Evolutionary conservation across 805 yeast genomes (phyloP), one percentile per base, ranked within the genome.

Genomic region (Nakazawaea wyomingensis): DNA sequence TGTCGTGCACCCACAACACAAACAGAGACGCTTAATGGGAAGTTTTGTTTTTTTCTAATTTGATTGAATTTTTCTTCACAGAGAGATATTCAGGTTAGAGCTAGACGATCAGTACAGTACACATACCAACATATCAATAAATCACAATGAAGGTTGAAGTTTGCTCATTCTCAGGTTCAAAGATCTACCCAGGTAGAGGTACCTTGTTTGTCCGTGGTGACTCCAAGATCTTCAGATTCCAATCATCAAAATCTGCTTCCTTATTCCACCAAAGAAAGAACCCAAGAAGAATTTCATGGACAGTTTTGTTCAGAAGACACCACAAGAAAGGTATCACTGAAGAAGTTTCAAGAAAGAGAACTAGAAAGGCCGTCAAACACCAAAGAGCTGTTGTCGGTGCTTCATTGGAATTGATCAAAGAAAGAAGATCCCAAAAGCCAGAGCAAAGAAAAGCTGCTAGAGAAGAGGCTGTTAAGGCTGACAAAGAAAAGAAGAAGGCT

Each of bases 121-220:
- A 10, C 36, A 18, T 18, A 18, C 24, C 20, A 11, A 21, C 8
- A 17, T 18, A 35, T 13, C 38, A 22, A 8, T 16, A 35, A 14
- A 13, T 16, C 44, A 72, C 65, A 77, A 93, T 93, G 99, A 93
- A 93, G 96, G 87, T 93, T 76, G 99, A 93, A 85, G 78, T 91
- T 79, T 98, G 93, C 76, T 86, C 98, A 69, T 93, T 93, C 81
- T 91, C 99, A 65, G 99, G 99, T 74, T 76, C 91, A 68, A 93
- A 91, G 80, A 91, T 93, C 82, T 93, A 91, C 95, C 99, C 99
- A 80, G 99, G 99, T 78, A 88, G 97, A 82, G 98, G 99, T 77
- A 88, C 95, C 71, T 83, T 93, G 72, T 93, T 87, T 70, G 89
- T 93, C 75, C 89, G 99, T 78, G 98, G 98, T 66, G 99, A 93